Evolutionary conservation across 441 rosid genomes (phyloP).

Genomic region (Omphalea diandra): DNA sequence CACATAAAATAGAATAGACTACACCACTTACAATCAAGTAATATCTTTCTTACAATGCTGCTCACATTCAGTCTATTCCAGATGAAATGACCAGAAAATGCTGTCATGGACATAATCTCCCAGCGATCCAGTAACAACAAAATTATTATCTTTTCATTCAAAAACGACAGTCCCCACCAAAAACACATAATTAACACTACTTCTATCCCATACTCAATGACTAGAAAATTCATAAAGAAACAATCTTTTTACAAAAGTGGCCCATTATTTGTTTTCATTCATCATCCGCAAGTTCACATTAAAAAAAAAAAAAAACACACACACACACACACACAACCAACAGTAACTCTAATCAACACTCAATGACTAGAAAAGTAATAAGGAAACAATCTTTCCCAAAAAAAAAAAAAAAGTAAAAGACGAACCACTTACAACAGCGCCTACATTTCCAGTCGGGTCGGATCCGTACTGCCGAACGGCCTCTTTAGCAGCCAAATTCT

Average conservation of each 20-base stretch:
- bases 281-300: too few relatives aligned
- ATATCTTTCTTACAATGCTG: too few relatives aligned
- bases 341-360: neutral
- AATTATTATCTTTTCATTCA: neutral
- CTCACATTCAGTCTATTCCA: neutral
- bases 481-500: constrained; percentile 27
- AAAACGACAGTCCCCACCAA: neutral
- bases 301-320: too few relatives aligned
- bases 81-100: neutral
- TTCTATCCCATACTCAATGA: too few relatives aligned
- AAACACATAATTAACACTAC: too few relatives aligned
- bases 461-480: constrained; percentile 28
- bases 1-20: neutral
- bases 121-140: neutral
- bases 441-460: constrained; percentile 26
- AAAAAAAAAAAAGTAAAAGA: neutral
- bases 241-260: too few relatives aligned
- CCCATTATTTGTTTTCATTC: too few relatives aligned
- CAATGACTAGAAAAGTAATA: neutral
- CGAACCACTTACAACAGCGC: constrained; percentile 39
- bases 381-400: neutral
- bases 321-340: too few relatives aligned
- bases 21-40: neutral
- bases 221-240: too few relatives aligned
- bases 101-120: neutral